Percentiles rank a stretch among this genome's conserved stretches.
These are phyloP conservation scores for Emericellopsis terricola DNA, from an alignment of 495 filamentous ascomycete species.

Conservation along the genomic window DNA sequence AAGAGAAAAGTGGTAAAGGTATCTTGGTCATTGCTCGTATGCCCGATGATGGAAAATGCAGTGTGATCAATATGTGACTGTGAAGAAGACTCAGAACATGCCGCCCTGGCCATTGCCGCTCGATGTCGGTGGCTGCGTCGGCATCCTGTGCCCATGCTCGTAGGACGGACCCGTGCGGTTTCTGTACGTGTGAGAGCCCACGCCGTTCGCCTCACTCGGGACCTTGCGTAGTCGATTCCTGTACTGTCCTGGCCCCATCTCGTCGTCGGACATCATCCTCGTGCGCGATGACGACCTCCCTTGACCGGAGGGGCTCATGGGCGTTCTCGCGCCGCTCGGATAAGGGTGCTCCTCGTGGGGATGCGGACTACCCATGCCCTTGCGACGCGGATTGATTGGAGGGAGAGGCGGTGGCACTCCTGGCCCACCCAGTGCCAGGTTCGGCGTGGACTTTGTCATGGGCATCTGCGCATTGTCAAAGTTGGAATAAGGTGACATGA, in stretches of 20 bases:
- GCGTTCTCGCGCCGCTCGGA: not conserved
- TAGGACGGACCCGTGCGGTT: conserved; percentile 22
- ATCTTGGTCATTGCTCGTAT: conserved; percentile 15
- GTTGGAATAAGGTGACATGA: conserved; percentile 5
- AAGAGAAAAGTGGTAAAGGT: conserved; percentile 9
- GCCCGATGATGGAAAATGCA: conserved; percentile 5
- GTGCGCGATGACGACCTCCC: too few species aligned
- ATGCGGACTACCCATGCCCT: conserved; percentile 32
- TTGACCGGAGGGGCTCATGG: not conserved
- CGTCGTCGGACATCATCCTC: conserved; percentile 19
- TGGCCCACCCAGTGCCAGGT: conserved; percentile 4
- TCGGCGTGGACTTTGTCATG: conserved; percentile 4
- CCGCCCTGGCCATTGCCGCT: conserved; percentile 19
- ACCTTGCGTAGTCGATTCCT: conserved; percentile 36
- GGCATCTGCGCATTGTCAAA: not conserved
- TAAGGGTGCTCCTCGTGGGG: conserved; percentile 13
- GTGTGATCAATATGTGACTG: conserved; percentile 3
- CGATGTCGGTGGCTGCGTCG: conserved; percentile 13
- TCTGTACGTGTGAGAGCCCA: conserved; percentile 14
- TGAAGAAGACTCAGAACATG: conserved; percentile 19
- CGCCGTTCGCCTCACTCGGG: conserved; percentile 26
- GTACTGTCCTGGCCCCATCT: conserved; percentile 11
- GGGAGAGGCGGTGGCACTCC: conserved; percentile 38
- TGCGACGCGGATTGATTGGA: conserved; percentile 51
- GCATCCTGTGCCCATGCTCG: too few species aligned